Evolutionary conservation across 1,284 basidiomycete genomes (phyloP), one percentile per base, ranked within the genome.

Genomic region (Cryptococcus floricola): DNA sequence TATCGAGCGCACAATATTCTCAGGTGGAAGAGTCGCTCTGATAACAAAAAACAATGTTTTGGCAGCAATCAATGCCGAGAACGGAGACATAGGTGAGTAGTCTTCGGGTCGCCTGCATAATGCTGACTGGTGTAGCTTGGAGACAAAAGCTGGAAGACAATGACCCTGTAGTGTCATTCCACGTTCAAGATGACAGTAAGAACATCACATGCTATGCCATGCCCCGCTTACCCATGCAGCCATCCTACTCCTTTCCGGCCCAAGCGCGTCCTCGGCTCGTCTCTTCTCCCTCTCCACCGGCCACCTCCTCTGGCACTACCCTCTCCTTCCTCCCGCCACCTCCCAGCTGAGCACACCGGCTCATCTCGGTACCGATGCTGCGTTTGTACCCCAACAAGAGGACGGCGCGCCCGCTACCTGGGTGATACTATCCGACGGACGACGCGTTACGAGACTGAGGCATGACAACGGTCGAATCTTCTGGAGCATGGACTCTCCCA

Each of bases 41-140:
- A 84, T 86, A 1, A 93, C 91, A 0, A 78, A 80, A 45, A 87
- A 82, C 65, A 93, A 92, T 75, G 85, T 91, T 0, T 74, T 96
- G 14, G 89, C 87, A 4, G 89, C 85, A 1, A 62, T 96, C 56
- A 83, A 88, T 67, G 83, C 84, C 1, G 79, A 81, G 14, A 82
- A 87, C 66, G 91, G 92, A 1, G 81, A 80, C 53, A 77, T 94
- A 67, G 83, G 90, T 91, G 69, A 61, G 85, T 79, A 9, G 27
- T 13, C 39, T 31, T 42, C 42, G 4, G 28, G 48, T 38, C 13
- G 13, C n/a, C 38, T 51, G 18, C 16, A 23, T 23, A 25, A 67
- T 25, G 25, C 42, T 43, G 23, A 44, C n/a, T 12, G 14, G 66
- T 43, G 39, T 64, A 91, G 91, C 81, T 23, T 97, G 93, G 93